phyloP scores from a whole-genome alignment of 768 basidiomycete genomes.

The Coprinopsis cinerea region DNA sequence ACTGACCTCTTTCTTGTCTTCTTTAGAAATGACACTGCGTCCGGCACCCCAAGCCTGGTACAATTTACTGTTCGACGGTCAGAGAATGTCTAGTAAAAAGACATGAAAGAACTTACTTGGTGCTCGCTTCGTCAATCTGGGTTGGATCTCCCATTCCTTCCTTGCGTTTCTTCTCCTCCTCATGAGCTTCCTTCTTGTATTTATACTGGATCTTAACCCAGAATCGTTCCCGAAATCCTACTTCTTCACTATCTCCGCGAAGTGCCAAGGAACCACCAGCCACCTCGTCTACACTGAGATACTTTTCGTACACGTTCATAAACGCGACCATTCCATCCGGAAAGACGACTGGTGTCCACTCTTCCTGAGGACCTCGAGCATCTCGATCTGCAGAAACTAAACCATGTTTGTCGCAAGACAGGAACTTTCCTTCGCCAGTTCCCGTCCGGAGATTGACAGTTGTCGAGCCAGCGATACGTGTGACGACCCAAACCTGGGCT shows the following conservation, averaged over 20 bases:
- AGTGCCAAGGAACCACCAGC: slow-evolving; percentile 77
- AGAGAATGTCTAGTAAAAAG: slow-evolving; percentile 3
- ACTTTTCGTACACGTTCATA: slow-evolving; percentile 86
- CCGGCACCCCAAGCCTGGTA: slow-evolving; percentile 87
- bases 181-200: slow-evolving; percentile 78
- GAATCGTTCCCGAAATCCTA: slow-evolving; percentile 82
- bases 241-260: slow-evolving; percentile 79
- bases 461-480: slow-evolving; percentile 75
- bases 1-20: slow-evolving; percentile 69
- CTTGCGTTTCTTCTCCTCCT: slow-evolving; percentile 71
- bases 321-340: slow-evolving; percentile 85
- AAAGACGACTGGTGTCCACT: slow-evolving; percentile 82
- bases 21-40: slow-evolving; percentile 57
- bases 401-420: slow-evolving; percentile 84
- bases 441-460: slow-evolving; percentile 86
- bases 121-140: slow-evolving; percentile 63
- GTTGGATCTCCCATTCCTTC: slow-evolving; percentile 46
- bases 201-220: slow-evolving; percentile 88
- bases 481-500: slow-evolving; percentile 87
- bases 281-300: slow-evolving; percentile 78
- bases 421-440: slow-evolving; percentile 84
- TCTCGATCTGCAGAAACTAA: slow-evolving; percentile 81
- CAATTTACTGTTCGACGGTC: slow-evolving; percentile 40
- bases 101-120: slow-evolving; percentile 51
- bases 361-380: slow-evolving; percentile 89